These are phyloP conservation scores for Penicillium longicatenatum DNA, from an alignment of 495 filamentous ascomycete species.

Conservation along the genomic window DNA sequence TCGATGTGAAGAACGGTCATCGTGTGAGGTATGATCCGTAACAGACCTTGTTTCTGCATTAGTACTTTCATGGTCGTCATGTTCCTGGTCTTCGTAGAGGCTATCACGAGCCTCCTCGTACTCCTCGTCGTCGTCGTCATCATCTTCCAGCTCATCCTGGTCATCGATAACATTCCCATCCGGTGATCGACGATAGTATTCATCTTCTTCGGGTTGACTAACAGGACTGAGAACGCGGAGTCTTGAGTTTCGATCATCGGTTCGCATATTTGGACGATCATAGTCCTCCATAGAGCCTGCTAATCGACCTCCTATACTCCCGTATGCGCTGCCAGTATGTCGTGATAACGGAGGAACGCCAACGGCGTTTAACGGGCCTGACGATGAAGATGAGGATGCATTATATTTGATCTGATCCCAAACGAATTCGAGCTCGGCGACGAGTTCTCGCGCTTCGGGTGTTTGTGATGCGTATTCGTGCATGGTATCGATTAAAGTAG, in stretches of 20 bases:
- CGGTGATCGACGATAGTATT: slow-evolving; percentile 42
- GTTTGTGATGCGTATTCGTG: slow-evolving; percentile 85
- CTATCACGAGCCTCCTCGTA: slow-evolving; percentile 40
- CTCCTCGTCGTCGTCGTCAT: slow-evolving; percentile 36
- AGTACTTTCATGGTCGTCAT: slow-evolving; percentile 33
- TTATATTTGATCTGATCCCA: slow-evolving; percentile 97
- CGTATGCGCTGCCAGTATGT: slow-evolving; percentile 33
- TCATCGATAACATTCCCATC: slow-evolving; percentile 35
- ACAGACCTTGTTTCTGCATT: slow-evolving; percentile 17
- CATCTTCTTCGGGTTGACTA: slow-evolving; percentile 72
- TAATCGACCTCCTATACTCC: slow-evolving; percentile 37
- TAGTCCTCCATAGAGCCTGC: slow-evolving; percentile 27
- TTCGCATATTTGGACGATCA: slow-evolving; percentile 23
- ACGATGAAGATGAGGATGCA: slow-evolving; percentile 61
- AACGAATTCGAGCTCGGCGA: slow-evolving; percentile 95
- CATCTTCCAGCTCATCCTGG: slow-evolving; percentile 33
- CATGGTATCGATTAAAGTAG: slow-evolving; percentile 94
- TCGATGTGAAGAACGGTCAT: slow-evolving; percentile 13
- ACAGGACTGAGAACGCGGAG: slow-evolving; percentile 77
- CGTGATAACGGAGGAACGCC: slow-evolving; percentile 39
- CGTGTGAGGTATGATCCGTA: slow-evolving; percentile 20
- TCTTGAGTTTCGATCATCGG: slow-evolving; percentile 22
- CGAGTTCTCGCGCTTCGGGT: slow-evolving; percentile 80
- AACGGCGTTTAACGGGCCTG: slow-evolving; percentile 39
- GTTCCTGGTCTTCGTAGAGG: slow-evolving; percentile 45